Base-by-base conservation (phyloP, 352 stramenopile genomes). In the Phytopythium aichiense region DNA sequence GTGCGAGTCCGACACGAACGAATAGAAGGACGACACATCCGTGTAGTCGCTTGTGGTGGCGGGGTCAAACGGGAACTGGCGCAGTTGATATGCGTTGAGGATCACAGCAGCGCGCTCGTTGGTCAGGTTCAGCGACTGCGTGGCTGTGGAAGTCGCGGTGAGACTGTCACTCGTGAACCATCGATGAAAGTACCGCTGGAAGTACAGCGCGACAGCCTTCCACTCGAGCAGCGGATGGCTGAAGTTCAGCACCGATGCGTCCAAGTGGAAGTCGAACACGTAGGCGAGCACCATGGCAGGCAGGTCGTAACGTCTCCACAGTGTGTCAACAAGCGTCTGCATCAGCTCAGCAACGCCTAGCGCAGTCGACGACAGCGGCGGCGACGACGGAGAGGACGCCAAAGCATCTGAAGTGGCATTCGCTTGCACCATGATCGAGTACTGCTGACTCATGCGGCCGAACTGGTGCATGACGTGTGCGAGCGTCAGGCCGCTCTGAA, bases 11-110 rank as follows among this genome's bases (percentile, higher is more conserved):
- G 85, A 88, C 9, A 94, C 74, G 51, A 91, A 91, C 58, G 83
- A 91, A 65, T 94, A 94, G 62, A 94, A 94, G 8, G 83, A 92
- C 45, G 80, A 89, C 45, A 92, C 81, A 56, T 94, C 83, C 0
- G 78, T 67, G 62, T 94, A 92, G 58, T 89, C 83, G 61, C 69
- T 84, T 23, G 83, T 90, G 18, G 81, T 91, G 33, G 83, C 76
- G 2, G 65, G 56, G 59, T 92, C 83, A 25, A 94, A 92, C 16
- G 85, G 83, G 49, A 91, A 92, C 45, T 89, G 77, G 12, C 76
- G 80, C 45, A 79, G 61, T 49, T 88, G 83, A 60, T 88, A 88
- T 20, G 80, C 72, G 40, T 75, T 73, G 5, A 94, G 62, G 38
- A 89, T 86, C 20, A 77, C 71, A 30, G 78, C 60, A 7, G 88